Base-by-base conservation (phyloP, 179 eudicot genomes). In the Beta lomatogona region DNA sequence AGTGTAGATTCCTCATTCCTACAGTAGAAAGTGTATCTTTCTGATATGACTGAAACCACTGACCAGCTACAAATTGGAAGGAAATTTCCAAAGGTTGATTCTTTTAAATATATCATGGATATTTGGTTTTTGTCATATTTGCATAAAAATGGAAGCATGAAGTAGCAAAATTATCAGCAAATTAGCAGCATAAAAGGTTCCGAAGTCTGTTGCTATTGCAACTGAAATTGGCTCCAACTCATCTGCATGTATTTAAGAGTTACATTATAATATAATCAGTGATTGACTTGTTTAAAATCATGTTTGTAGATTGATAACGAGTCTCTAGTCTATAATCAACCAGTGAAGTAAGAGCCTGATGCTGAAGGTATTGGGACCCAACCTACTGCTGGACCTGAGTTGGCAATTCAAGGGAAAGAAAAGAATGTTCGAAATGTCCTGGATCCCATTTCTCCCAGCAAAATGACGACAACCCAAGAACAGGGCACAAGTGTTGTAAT, bases 221-320 rank as follows among this genome's bases (percentile, higher is more conserved):
- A 28, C 52, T 69, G 6, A 36, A 67, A 67, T 18, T 71, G n/a
- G 59, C 25, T 45, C 41, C 4, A 19, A 13, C 41, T n/a, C 31
- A 52, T 50, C 16, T 73, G 45, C 12, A 4, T 54, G 48, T 54
- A 46, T 54, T 36, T 28, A 73, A 8, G 12, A 46, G 28, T 73
- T 55, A 15, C 55, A 28, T 3, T 14, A 15, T 22, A 28, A 14
- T 13, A 36, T 14, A 15, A 6, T 66, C 6, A n/a, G 0, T 7
- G 71, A 68, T 14, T 55, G 66, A 57, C 53, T 52, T 13, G 53
- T 25, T 22, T 41, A 65, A 50, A 22, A 50, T 19, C 18, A 9
- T 41, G 55, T 57, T 71, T 84, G 81, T 83, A 91, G 94, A 73
- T 68, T 28, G 86, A 76, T 79, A 86, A 88, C 60, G 88, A 80